Evolutionary conservation across 1,284 basidiomycete species (phyloP), one percentile per base, ranked within the genome.

Genomic region (Marasmius fiardii): DNA sequence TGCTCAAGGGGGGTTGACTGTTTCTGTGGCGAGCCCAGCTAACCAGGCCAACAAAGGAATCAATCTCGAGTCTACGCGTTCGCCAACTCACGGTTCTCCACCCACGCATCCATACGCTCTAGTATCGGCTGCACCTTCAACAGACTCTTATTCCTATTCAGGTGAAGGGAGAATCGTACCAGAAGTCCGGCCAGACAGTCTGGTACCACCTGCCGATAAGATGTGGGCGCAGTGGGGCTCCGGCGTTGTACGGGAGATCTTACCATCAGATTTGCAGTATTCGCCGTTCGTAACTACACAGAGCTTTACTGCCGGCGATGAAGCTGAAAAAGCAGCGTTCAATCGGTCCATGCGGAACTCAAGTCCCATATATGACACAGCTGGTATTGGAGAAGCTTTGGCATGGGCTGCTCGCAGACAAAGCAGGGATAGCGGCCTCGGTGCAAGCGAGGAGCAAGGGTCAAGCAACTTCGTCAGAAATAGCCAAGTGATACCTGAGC

Each of bases 191-290:
- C 61, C 67, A 2, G 72, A 77, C 37, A 74, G 71, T 48, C 61
- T 71, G 43, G 66, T 77, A 2, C 74, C 77, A 3, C 65, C 74
- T n/a, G 61, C 71, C 18, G 68, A 71, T 12, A 78, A 75, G 63
- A 79, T 85, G 76, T 84, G 79, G 74, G 81, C 80, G 0, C 77
- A 78, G 60, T 66, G 74, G 31, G 55, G 74, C 69, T 62, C 71
- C 11, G 79, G 77, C 1, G 65, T 74, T 21, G 72, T 82, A n/a
- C 73, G 78, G 41, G 81, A 83, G 62, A 67, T 85, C 48, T 63
- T 77, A 28, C 75, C 80, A 0, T 72, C 71, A 8, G 80, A 84
- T 49, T 68, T 84, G 23, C 72, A 74, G 49, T 83, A 83, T 60
- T 84, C 82, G 23, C 82, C 82, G 1, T 78, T 73, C 58, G 64